Base-by-base conservation (phyloP, 2,329 filamentous ascomycete genomes). In the Sarocladiaceae sp. region DNA sequence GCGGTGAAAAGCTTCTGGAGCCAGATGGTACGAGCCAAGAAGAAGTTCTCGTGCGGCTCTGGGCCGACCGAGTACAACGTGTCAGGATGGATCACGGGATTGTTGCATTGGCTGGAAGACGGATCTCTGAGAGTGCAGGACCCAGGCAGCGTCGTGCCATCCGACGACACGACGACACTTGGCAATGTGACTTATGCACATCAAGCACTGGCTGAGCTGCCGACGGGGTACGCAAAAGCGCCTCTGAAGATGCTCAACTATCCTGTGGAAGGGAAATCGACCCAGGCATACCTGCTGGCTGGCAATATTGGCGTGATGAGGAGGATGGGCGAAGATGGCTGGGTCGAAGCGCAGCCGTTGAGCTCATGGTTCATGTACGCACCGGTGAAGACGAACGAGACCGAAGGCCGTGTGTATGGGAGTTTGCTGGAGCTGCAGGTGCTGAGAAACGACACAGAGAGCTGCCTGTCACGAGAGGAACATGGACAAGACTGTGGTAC, bases 21-120 rank as follows among this genome's bases (percentile, higher is more conserved):
- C 21, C 56, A 61, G 47, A 68, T 68, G 40, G 67, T 68, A 2
- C 55, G 61, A 6, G 60, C 59, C 0, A 54, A 62, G 34, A 61
- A 58, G 35, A 51, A 48, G 45, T 59, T 47, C 39, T 52, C 47
- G n/a, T 64, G 51, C 33, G 55, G 54, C n/a, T 53, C 46, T 31
- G 61, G 54, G 2, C 55, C 52, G 20, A 56, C 39, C 50, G 65
- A 62, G 51, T 66, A 55, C 50, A 56, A 59, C 37, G 47, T 72
- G 2, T 67, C 64, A 0, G 72, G 73, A 4, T 76, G 71, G 72
- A 63, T 74, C 43, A 68, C 67, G 1, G 69, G 64, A 0, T 73
- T 76, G 48, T 58, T 66, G 50, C 69, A 67, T 49, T 76, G 70
- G 67, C 51, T 57, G 13, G 53, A 50, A 1, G 46, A 62, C 13